Evolutionary conservation across 2,329 filamentous ascomycete genomes (phyloP).

Genomic region (Corinectria fuckeliana): DNA sequence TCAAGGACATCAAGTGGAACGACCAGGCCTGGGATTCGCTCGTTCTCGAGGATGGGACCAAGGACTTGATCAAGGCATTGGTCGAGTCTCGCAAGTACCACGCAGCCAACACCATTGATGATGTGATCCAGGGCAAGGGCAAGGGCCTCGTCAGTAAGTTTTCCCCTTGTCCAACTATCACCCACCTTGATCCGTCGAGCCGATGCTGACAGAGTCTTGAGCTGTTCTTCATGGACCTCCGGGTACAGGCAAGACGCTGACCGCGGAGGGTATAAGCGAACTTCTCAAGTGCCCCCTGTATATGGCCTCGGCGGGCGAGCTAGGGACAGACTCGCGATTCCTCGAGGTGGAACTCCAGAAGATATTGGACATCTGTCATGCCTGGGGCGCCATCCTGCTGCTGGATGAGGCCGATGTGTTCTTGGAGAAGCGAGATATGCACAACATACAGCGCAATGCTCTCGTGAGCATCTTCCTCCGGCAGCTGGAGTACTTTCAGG

Average conservation of each 20-base stretch:
- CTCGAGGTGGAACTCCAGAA: slow-evolving; percentile 81
- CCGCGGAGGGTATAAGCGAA: slow-evolving; percentile 85
- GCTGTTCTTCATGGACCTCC: slow-evolving; percentile 83
- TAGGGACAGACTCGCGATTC: slow-evolving; percentile 76
- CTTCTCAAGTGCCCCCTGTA: slow-evolving; percentile 82
- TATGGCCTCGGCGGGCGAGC: slow-evolving; percentile 81
- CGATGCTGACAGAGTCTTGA: slow-evolving; percentile 30
- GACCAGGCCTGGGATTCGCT: slow-evolving; percentile 81
- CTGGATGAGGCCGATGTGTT: slow-evolving; percentile 88
- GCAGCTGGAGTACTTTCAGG: slow-evolving; percentile 89
- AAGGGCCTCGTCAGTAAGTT: slow-evolving; percentile 75
- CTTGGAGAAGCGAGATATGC: slow-evolving; percentile 80
- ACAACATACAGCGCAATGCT: slow-evolving; percentile 84
- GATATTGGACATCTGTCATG: slow-evolving; percentile 84
- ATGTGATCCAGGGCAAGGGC: slow-evolving; percentile 83
- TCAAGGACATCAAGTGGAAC: slow-evolving; percentile 86
- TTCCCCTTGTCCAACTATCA: neutral
- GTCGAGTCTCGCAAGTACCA: slow-evolving; percentile 87
- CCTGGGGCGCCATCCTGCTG: slow-evolving; percentile 84
- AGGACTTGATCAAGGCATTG: slow-evolving; percentile 74
- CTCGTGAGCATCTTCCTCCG: slow-evolving; percentile 88
- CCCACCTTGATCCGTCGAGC: neutral
- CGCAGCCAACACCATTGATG: slow-evolving; percentile 81
- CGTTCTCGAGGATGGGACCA: slow-evolving; percentile 69
- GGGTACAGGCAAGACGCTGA: slow-evolving; percentile 88